Evolutionary conservation across 352 stramenopile species (phyloP).

Genomic region (Globisporangium cystogenes): DNA sequence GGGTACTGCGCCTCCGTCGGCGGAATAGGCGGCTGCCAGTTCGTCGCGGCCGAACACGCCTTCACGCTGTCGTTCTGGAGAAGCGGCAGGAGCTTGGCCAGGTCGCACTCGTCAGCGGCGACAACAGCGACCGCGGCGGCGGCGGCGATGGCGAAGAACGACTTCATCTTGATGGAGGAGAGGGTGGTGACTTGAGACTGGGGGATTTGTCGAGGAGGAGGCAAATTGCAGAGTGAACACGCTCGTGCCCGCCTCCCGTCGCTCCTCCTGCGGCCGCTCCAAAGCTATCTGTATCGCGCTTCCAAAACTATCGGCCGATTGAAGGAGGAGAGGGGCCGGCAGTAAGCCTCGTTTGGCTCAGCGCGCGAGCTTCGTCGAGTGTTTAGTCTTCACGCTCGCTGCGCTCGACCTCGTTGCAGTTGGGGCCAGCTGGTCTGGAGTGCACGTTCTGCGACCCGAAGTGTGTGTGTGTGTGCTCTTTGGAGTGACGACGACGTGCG

Average conservation of each 20-base stretch:
- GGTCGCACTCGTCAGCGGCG: background rate
- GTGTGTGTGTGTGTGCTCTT: too few species aligned
- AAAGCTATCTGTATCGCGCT: background rate
- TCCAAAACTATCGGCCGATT: background rate
- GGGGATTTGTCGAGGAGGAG: constrained; percentile 23
- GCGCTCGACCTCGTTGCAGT: too few species aligned
- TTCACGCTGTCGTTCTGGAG: background rate
- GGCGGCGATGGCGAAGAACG: constrained; percentile 8
- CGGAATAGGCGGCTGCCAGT: background rate
- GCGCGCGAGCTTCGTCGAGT: too few species aligned
- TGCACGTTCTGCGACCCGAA: too few species aligned
- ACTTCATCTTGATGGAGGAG: constrained; percentile 7
- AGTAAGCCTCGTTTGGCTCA: too few species aligned
- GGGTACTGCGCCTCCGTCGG: background rate
- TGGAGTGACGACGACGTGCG: too few species aligned
- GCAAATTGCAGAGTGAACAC: constrained; percentile 31
- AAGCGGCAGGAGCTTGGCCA: background rate
- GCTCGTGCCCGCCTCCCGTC: too few species aligned
- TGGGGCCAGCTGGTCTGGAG: too few species aligned
- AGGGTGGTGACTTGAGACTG: background rate
- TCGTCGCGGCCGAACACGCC: background rate
- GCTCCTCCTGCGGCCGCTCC: background rate
- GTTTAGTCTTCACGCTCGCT: too few species aligned
- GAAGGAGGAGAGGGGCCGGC: background rate
- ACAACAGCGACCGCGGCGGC: constrained; percentile 1